A percentile compares a stretch with the other conserved stretches of the same genome.
These are phyloP conservation scores for Geranium brycei DNA, from an alignment of 345 rosid genomes.

Conservation along the genomic window DNA sequence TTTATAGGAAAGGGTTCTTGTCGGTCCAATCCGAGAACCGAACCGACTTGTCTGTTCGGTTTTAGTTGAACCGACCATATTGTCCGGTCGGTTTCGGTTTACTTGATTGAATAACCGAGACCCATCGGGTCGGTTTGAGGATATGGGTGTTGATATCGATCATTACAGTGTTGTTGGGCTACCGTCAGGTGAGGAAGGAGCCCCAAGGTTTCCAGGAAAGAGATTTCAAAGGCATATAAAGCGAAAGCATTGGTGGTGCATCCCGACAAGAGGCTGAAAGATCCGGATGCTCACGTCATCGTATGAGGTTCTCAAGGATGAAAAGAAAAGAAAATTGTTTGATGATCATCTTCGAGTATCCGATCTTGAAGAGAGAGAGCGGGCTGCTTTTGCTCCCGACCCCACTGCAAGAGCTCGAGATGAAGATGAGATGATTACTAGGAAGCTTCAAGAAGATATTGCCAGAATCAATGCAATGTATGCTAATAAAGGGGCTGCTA, in stretches of 20 bases:
- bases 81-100: too few species aligned
- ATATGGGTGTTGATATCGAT: constrained; percentile 38
- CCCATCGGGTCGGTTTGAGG: too few species aligned
- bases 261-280: constrained; percentile 63
- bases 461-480: constrained; percentile 59
- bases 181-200: constrained; percentile 64
- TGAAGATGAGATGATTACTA: constrained; percentile 57
- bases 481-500: constrained; percentile 20
- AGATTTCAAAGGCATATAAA: constrained; percentile 56
- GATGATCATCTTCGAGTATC: constrained; percentile 66
- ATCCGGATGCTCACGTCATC: constrained; percentile 55
- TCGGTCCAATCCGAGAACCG: too few species aligned
- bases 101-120: too few species aligned
- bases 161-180: constrained; percentile 55
- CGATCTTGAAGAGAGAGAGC: constrained; percentile 76
- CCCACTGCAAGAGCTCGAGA: constrained; percentile 26
- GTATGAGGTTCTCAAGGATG: constrained; percentile 55
- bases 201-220: constrained; percentile 42
- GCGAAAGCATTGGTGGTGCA: constrained; percentile 53
- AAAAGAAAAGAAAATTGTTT: constrained; percentile 56
- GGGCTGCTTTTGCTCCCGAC: constrained; percentile 49
- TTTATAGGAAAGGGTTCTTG: too few species aligned
- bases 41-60: too few species aligned
- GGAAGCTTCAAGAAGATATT: constrained; percentile 65
- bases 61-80: too few species aligned